A percentile compares a stretch with the other conserved stretches of the same genome.
These are phyloP conservation scores for Leccinum sublutescens DNA, from an alignment of 768 basidiomycete genomes.

Conservation along the genomic window DNA sequence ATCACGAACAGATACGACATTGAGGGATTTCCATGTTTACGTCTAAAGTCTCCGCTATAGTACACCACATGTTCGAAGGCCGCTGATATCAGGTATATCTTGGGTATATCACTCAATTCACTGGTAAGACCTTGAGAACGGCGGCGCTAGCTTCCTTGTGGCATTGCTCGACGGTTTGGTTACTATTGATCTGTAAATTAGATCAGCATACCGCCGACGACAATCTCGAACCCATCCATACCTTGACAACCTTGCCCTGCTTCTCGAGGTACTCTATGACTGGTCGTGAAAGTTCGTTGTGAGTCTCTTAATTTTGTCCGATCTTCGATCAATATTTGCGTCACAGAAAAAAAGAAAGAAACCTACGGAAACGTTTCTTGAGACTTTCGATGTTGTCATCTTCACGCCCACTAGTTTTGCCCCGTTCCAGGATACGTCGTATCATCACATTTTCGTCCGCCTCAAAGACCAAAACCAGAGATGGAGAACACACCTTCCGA, in stretches of 20 bases:
- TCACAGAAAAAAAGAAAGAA: background rate
- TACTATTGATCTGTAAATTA: slow-evolving; percentile 59
- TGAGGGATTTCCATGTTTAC: slow-evolving; percentile 46
- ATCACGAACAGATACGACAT: slow-evolving; percentile 31
- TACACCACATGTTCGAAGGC: slow-evolving; percentile 1
- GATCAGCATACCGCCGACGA: background rate
- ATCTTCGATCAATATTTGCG: background rate
- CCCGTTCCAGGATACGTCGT: slow-evolving; percentile 79
- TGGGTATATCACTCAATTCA: slow-evolving; percentile 16
- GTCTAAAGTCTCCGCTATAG: slow-evolving; percentile 26
- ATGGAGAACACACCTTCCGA: slow-evolving; percentile 73
- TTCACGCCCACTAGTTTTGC: slow-evolving; percentile 91
- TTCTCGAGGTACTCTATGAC: slow-evolving; percentile 82
- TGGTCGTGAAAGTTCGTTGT: slow-evolving; percentile 86
- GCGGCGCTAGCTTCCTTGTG: slow-evolving; percentile 56
- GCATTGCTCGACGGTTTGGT: slow-evolving; percentile 68
- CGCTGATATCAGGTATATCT: background rate
- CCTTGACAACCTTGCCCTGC: slow-evolving; percentile 74
- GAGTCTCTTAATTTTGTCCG: slow-evolving; percentile 55
- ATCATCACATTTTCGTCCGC: slow-evolving; percentile 90
- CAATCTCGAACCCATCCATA: slow-evolving; percentile 27
- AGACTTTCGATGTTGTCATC: slow-evolving; percentile 95
- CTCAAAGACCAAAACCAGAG: slow-evolving; percentile 79
- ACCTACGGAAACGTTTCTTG: slow-evolving; percentile 91
- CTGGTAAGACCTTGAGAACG: slow-evolving; percentile 48